These are phyloP conservation scores for Cryphonectria japonica DNA, from an alignment of 2,329 filamentous ascomycete genomes.

Conservation along the genomic window DNA sequence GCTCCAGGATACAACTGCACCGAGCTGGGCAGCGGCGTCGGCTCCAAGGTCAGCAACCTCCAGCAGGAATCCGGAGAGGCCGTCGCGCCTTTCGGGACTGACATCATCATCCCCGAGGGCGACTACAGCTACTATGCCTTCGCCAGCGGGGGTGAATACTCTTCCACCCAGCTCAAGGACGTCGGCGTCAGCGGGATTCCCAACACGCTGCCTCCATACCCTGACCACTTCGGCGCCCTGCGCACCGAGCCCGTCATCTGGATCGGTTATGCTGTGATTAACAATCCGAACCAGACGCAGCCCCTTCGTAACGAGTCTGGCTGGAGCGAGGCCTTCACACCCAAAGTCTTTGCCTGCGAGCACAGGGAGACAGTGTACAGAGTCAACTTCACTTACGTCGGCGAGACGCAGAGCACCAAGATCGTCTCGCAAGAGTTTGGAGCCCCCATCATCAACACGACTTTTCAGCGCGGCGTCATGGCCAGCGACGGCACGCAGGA, in stretches of 20 bases:
- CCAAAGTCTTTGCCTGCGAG: constrained; percentile 44
- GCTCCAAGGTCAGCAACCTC: constrained; percentile 33
- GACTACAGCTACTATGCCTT: constrained; percentile 41
- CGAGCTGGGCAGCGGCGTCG: constrained; percentile 38
- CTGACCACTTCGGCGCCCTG: constrained; percentile 42
- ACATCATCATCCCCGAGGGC: constrained; percentile 40
- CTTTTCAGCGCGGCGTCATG: constrained; percentile 34
- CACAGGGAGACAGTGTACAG: constrained; percentile 43
- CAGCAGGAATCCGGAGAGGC: constrained; percentile 35
- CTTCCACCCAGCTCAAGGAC: constrained; percentile 36
- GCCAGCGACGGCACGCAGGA: constrained; percentile 44
- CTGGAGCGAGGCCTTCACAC: constrained; percentile 40
- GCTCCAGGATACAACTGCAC: constrained; percentile 47
- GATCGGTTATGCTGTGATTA: constrained; percentile 41
- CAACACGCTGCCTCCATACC: constrained; percentile 35
- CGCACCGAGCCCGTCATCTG: constrained; percentile 45
- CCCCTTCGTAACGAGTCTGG: constrained; percentile 34
- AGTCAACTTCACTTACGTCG: constrained; percentile 40
- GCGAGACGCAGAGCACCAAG: constrained; percentile 36
- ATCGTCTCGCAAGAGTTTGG: constrained; percentile 36
- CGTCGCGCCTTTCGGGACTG: constrained; percentile 39
- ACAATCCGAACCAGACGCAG: constrained; percentile 30
- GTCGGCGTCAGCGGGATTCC: constrained; percentile 39
- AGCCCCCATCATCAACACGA: constrained; percentile 41
- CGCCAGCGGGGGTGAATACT: constrained; percentile 41